Percentiles rank a stretch among this genome's conserved stretches.
phyloP scores from a whole-genome alignment of 73 alveolate species.

The Blepharisma japonicum region DNA sequence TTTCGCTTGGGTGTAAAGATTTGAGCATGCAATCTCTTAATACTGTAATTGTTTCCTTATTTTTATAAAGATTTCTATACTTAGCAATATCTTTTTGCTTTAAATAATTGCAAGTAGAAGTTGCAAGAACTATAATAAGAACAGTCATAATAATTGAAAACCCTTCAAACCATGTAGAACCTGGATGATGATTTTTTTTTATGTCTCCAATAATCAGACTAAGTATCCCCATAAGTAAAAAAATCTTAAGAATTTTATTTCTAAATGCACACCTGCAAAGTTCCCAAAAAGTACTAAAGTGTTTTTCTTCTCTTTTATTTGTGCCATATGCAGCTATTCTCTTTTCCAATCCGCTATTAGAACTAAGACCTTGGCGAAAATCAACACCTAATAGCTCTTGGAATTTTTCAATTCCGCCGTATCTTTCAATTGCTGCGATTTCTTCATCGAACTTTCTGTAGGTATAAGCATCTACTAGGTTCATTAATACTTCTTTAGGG shows the following conservation, averaged over 20 bases:
- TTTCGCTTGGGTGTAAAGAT: constrained; percentile 58
- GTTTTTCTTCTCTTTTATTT: constrained; percentile 35
- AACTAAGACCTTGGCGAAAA: constrained; percentile 35
- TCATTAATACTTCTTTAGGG: background rate
- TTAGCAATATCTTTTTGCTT: constrained; percentile 55
- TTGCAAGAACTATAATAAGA: constrained; percentile 62
- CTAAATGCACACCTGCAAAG: constrained; percentile 55
- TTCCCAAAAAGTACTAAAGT: constrained; percentile 32
- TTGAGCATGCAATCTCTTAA: constrained; percentile 70
- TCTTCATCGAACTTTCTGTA: constrained; percentile 55
- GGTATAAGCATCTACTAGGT: background rate
- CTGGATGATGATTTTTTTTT: constrained; percentile 56
- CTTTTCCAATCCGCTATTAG: constrained; percentile 23
- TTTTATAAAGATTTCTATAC: constrained; percentile 33
- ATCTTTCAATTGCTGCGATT: constrained; percentile 38
- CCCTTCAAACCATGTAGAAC: constrained; percentile 89
- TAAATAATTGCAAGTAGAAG: constrained; percentile 37
- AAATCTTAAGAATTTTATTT: constrained; percentile 67
- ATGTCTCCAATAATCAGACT: constrained; percentile 63
- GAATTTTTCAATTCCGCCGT: constrained; percentile 40
- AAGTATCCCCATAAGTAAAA: constrained; percentile 66
- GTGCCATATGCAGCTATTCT: constrained; percentile 45
- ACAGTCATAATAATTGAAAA: constrained; percentile 70
- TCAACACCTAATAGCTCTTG: constrained; percentile 36
- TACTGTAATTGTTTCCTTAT: constrained; percentile 62